Percentiles rank a stretch among this genome's conserved stretches.
Evolutionary conservation across 345 rosid genomes (phyloP).

Genomic region (Cardamine chenopodiifolia): DNA sequence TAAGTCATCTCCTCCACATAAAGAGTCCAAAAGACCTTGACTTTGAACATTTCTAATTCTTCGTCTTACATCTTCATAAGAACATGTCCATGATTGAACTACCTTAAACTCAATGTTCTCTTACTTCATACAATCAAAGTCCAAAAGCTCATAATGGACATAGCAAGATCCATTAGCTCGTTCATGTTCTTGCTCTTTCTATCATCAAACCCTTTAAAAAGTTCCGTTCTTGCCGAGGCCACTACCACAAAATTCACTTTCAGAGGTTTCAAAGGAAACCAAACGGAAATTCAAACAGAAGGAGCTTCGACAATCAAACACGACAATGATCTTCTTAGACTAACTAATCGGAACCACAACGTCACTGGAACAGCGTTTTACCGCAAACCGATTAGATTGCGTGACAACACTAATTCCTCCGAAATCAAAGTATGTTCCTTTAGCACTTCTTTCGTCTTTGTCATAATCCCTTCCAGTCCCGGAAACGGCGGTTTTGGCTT

Average conservation of each 20-base stretch:
- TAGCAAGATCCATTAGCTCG: conserved; percentile 9
- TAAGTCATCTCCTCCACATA: conserved; percentile 33
- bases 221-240: background rate
- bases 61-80: conserved; percentile 14
- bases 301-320: conserved; percentile 16
- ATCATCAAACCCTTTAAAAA: conserved; percentile 8
- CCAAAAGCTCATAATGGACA: conserved; percentile 14
- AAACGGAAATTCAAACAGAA: conserved; percentile 27
- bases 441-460: conserved; percentile 57
- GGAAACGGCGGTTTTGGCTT: conserved; percentile 58
- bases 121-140: conserved; percentile 7
- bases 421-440: conserved; percentile 44
- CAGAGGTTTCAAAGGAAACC: conserved; percentile 36
- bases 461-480: conserved; percentile 39
- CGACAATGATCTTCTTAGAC: conserved; percentile 29
- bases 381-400: conserved; percentile 27
- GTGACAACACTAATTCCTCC: conserved; percentile 9
- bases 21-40: conserved; percentile 31
- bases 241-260: conserved; percentile 37
- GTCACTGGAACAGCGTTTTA: conserved; percentile 41
- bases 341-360: conserved; percentile 27
- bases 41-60: conserved; percentile 29
- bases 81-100: conserved; percentile 4
- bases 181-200: conserved; percentile 29
- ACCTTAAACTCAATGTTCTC: conserved; percentile 5